Evolutionary conservation across 2,329 filamentous ascomycete genomes (phyloP).

Genomic region (Laburnicola sp.): DNA sequence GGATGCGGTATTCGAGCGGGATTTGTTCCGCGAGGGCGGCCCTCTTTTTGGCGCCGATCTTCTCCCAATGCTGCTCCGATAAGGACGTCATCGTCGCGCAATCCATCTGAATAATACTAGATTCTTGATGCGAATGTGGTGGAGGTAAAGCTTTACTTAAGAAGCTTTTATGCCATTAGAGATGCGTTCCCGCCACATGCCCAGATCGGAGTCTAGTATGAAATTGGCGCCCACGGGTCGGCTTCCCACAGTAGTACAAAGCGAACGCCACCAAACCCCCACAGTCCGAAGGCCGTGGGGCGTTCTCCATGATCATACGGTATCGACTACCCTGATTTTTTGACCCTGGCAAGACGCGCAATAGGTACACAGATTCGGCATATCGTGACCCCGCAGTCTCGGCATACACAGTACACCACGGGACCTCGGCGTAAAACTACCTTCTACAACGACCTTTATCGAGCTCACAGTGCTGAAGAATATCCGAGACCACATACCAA

Average conservation of each 20-base stretch:
- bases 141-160: neutral
- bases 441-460: too few relatives aligned
- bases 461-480: too few relatives aligned
- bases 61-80: conserved; percentile 47
- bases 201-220: too few relatives aligned
- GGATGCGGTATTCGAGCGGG: conserved; percentile 62
- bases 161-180: neutral
- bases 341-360: too few relatives aligned
- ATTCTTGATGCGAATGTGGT: neutral
- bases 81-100: conserved; percentile 15
- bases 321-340: too few relatives aligned
- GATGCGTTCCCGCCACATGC: too few relatives aligned
- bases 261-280: conserved; percentile 2
- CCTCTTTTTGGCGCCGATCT: conserved; percentile 50
- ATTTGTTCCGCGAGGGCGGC: conserved; percentile 54
- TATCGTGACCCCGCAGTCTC: conserved; percentile 4
- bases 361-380: neutral
- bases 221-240: too few relatives aligned
- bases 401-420: neutral
- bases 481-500: too few relatives aligned
- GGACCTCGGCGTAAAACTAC: neutral
- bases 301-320: neutral
- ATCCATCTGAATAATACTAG: neutral
- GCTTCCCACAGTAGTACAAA: neutral
- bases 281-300: neutral